phyloP scores from a whole-genome alignment of 495 filamentous ascomycete species.

The Extremus antarcticus region DNA sequence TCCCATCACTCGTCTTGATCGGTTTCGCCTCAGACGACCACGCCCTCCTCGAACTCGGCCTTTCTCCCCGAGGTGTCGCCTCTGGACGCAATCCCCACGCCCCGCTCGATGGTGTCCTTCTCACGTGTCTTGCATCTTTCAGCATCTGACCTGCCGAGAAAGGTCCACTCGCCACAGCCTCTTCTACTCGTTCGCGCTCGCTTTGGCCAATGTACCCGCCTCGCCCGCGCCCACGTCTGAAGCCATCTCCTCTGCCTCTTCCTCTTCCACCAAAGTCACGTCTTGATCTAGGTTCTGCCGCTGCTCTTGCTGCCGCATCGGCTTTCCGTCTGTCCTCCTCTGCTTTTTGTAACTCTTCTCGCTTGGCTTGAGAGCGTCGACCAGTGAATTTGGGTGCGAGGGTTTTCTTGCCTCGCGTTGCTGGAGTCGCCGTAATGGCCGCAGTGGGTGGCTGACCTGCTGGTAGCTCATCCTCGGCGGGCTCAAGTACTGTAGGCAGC shows the following conservation, averaged over 20 bases:
- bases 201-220: constrained; percentile 12
- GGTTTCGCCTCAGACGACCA: background rate
- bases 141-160: constrained; percentile 23
- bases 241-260: constrained; percentile 3
- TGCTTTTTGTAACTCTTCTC: constrained; percentile 17
- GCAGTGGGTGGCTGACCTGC: background rate
- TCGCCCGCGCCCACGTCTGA: constrained; percentile 3
- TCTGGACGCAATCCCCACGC: background rate
- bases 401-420: background rate
- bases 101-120: background rate
- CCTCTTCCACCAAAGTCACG: background rate
- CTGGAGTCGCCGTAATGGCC: background rate
- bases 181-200: background rate
- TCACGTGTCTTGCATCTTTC: constrained; percentile 6
- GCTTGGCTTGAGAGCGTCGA: constrained; percentile 3
- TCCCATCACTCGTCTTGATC: background rate
- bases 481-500: background rate
- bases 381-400: constrained; percentile 13
- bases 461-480: background rate
- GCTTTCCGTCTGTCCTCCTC: constrained; percentile 16
- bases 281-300: background rate
- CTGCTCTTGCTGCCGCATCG: constrained; percentile 6
- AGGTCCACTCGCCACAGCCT: constrained; percentile 18
- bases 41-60: background rate
- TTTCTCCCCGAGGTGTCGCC: background rate